A percentile compares a stretch with the other conserved stretches of the same genome.
Evolutionary conservation across 495 filamentous ascomycete species (phyloP).

Genomic region (Hypoxylon crocopeplum): DNA sequence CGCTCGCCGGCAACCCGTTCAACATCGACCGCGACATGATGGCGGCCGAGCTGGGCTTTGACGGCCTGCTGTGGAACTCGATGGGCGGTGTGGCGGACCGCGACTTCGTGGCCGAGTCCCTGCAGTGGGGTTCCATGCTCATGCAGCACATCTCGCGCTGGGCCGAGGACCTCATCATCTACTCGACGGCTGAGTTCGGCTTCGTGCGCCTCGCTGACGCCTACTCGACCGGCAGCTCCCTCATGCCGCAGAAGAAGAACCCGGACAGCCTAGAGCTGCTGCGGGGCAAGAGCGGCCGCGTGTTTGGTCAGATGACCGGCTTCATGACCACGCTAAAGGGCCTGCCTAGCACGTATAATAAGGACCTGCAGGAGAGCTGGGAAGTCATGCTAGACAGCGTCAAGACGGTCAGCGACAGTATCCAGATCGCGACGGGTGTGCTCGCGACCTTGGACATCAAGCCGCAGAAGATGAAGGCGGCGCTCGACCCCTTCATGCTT

Average conservation of each 20-base stretch:
- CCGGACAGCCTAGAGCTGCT: conserved; percentile 86
- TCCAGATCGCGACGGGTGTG: conserved; percentile 87
- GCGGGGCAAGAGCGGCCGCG: conserved; percentile 83
- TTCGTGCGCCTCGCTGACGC: conserved; percentile 85
- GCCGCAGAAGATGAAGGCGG: conserved; percentile 78
- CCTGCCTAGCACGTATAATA: conserved; percentile 91
- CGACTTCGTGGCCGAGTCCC: conserved; percentile 87
- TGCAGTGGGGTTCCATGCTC: conserved; percentile 86
- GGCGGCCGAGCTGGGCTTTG: conserved; percentile 88
- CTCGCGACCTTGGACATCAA: conserved; percentile 73
- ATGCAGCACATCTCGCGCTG: conserved; percentile 89
- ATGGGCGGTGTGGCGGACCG: conserved; percentile 85
- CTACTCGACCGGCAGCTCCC: conserved; percentile 80
- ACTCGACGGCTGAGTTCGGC: conserved; percentile 80
- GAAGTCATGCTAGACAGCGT: conserved; percentile 88
- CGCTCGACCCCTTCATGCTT: conserved; percentile 72
- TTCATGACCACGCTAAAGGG: conserved; percentile 89
- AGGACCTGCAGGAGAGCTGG: conserved; percentile 90
- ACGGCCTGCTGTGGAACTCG: conserved; percentile 80
- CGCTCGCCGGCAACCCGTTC: conserved; percentile 92
- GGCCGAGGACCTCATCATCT: conserved; percentile 91
- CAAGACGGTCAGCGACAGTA: conserved; percentile 84
- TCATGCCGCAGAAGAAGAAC: conserved; percentile 92
- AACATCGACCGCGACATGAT: conserved; percentile 87
- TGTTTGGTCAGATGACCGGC: conserved; percentile 88